A percentile compares a stretch with the other conserved stretches of the same genome.
These are phyloP conservation scores for Phytopythium litorale DNA, from an alignment of 352 stramenopile species.

Conservation along the genomic window DNA sequence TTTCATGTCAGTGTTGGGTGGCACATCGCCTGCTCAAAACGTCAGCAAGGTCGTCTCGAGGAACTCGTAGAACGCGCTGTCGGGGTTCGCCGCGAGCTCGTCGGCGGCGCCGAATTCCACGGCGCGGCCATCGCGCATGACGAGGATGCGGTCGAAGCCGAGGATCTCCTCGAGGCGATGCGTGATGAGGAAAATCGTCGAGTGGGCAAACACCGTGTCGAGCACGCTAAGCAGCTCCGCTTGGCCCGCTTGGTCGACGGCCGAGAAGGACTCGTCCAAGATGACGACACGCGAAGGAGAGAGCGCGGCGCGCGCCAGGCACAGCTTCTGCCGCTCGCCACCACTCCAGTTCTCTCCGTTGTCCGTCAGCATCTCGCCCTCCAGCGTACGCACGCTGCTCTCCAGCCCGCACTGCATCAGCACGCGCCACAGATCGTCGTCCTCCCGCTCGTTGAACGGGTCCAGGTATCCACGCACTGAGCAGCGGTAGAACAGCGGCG, in stretches of 20 bases:
- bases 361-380: slow-evolving; percentile 50
- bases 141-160: slow-evolving; percentile 30
- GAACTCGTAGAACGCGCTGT: slow-evolving; percentile 46
- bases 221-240: slow-evolving; percentile 75
- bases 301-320: slow-evolving; percentile 93
- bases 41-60: slow-evolving; percentile 42
- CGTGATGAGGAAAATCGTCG: slow-evolving; percentile 96
- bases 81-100: slow-evolving; percentile 31
- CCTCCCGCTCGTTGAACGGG: slow-evolving; percentile 73
- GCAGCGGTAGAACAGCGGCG: slow-evolving; percentile 93
- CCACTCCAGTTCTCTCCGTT: slow-evolving; percentile 95
- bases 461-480: slow-evolving; percentile 92
- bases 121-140: slow-evolving; percentile 27
- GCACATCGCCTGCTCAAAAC: slow-evolving; percentile 10
- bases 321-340: slow-evolving; percentile 96
- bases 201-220: slow-evolving; percentile 83
- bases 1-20: background rate
- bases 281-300: slow-evolving; percentile 83
- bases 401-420: slow-evolving; percentile 38
- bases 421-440: slow-evolving; percentile 46
- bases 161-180: slow-evolving; percentile 92
- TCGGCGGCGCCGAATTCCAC: slow-evolving; percentile 39
- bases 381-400: slow-evolving; percentile 24
- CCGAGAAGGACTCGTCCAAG: slow-evolving; percentile 85
- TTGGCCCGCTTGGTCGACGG: slow-evolving; percentile 58